phyloP scores from a whole-genome alignment of 495 filamentous ascomycete genomes.

The Penicillium herquei region DNA sequence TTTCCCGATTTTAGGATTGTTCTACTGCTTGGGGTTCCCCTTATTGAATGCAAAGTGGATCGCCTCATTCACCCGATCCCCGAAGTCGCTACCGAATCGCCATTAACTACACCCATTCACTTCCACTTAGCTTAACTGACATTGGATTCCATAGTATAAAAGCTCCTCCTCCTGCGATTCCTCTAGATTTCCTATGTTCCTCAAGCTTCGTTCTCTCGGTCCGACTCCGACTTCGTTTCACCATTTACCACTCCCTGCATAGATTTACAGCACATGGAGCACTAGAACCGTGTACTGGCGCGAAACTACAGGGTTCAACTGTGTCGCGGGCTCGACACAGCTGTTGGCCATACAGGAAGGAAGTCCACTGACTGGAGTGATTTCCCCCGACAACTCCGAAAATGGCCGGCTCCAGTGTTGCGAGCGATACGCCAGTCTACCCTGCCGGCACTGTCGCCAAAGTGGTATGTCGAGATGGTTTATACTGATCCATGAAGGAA shows the following conservation, averaged over 20 bases:
- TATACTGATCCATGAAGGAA: not conserved
- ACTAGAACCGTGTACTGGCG: slow-evolving; percentile 23
- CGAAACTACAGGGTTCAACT: slow-evolving; percentile 20
- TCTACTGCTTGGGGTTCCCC: not conserved
- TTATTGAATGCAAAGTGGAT: slow-evolving; percentile 1
- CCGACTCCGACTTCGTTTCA: slow-evolving; percentile 15
- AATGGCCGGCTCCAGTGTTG: slow-evolving; percentile 41
- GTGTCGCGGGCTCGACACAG: slow-evolving; percentile 27
- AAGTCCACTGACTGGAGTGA: not conserved
- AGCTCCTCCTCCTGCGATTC: not conserved
- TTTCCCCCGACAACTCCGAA: slow-evolving; percentile 17
- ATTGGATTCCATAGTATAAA: not conserved
- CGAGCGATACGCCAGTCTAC: slow-evolving; percentile 29
- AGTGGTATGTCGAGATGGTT: slow-evolving; percentile 33
- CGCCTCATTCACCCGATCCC: slow-evolving; percentile 2
- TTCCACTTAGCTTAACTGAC: not conserved
- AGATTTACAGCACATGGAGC: slow-evolving; percentile 30
- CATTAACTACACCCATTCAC: not conserved
- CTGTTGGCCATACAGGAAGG: slow-evolving; percentile 18
- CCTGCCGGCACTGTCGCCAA: slow-evolving; percentile 46
- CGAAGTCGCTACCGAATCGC: not conserved
- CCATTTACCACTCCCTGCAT: slow-evolving; percentile 23
- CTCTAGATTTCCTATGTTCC: slow-evolving; percentile 11
- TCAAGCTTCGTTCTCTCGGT: slow-evolving; percentile 13
- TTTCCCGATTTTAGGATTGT: not conserved